Evolutionary conservation across 768 basidiomycete species (phyloP).

Genomic region (Mycena crocata): DNA sequence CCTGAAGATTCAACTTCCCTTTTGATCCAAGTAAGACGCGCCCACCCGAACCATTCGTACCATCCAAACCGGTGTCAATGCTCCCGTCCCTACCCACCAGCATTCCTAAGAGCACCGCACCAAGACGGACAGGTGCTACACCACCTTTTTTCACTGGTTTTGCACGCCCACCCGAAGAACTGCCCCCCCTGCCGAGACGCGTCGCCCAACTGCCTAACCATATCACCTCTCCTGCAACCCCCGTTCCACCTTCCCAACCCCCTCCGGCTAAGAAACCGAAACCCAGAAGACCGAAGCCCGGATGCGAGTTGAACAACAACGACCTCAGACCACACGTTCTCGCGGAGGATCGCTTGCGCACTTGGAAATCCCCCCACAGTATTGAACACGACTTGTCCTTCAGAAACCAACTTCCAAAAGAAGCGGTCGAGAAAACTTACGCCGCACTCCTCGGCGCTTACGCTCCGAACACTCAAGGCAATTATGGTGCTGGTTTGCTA

Average conservation of each 20-base stretch:
- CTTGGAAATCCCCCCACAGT: constrained; percentile 36
- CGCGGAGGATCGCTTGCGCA: constrained; percentile 33
- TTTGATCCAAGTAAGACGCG: background rate
- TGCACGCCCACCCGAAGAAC: too few relatives aligned
- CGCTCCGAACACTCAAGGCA: constrained; percentile 35
- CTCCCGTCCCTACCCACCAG: too few relatives aligned
- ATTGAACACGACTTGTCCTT: background rate
- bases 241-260: background rate
- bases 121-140: too few relatives aligned
- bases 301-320: constrained; percentile 4
- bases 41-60: too few relatives aligned
- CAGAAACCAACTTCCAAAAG: constrained; percentile 21
- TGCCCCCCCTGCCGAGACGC: too few relatives aligned
- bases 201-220: background rate
- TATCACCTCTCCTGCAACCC: background rate
- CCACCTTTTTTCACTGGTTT: too few relatives aligned
- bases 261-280: background rate
- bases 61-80: too few relatives aligned
- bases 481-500: constrained; percentile 49
- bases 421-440: constrained; percentile 9
- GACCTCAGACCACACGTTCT: constrained; percentile 33
- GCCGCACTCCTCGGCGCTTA: constrained; percentile 28
- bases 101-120: too few relatives aligned
- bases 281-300: background rate
- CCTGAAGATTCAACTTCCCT: background rate